Base-by-base conservation (phyloP, 768 basidiomycete species). In the Psilocybe cubensis region DNA sequence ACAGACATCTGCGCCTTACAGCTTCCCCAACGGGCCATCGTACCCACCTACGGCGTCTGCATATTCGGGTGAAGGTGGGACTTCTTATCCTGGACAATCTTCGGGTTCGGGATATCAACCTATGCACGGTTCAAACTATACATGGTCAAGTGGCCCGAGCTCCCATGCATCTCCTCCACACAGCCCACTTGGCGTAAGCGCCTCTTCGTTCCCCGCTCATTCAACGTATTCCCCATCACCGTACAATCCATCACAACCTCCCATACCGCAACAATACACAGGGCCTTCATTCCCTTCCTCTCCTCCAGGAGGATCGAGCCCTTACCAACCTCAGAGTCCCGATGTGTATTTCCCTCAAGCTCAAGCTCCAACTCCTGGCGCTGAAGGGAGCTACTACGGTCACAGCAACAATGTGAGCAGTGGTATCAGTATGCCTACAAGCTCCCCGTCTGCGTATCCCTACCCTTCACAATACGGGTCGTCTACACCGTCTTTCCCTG, bases 321-420 rank as follows among this genome's bases (percentile, higher is more conserved):
- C 31, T 4, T 35, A 38, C 14, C 49, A 38, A 21, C 23, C 35
- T 4, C 35, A 31, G 8, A 45, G 55, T 54, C 33, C 56, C 48
- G 65, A 67, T 12, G 56, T 68, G 54, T 64, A 66, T 14, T 65
- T 70, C 48, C 71, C 71, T 40, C 70, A 69, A 52, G 42, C 41
- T 10, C 38, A 52, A 27, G 33, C 33, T 25, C 17, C 21, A 18
- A 67, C 58, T 4, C 61, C 63, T 43, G 66, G 63, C 17, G 60
- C 54, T 29, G 65, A 64, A 47, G 58, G 56, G 7, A 31, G 54
- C 45, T 59, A 66, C 43, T 57, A 57, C 33, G 52, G 44, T 46
- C 42, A 33, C 28, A 46, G n/a, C 40, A 52, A 31, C 23, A 27
- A 28, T 31, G 52, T 25, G 29, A 61, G 33, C 25, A 41, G n/a